phyloP scores from a whole-genome alignment of 257 asterid genomes.

The Solanum ahanhuiri region DNA sequence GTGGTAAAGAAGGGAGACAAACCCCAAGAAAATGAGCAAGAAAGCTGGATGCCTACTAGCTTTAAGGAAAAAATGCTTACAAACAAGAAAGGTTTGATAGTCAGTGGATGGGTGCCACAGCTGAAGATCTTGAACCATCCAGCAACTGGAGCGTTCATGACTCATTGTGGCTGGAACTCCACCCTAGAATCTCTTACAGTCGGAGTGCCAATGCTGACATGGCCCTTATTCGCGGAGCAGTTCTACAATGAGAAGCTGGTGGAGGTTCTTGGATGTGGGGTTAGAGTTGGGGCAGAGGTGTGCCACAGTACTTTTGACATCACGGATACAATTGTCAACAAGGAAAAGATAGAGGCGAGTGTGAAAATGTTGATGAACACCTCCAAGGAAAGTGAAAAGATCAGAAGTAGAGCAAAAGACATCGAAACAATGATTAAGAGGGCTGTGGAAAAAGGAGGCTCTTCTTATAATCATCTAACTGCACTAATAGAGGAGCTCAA shows the following conservation, averaged over 20 bases:
- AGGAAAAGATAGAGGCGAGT: neutral
- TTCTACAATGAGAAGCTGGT: constrained; percentile 19
- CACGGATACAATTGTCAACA: neutral
- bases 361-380: neutral
- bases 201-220: constrained; percentile 23
- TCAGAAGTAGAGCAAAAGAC: neutral
- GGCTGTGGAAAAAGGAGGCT: constrained; percentile 9
- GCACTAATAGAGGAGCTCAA: constrained; percentile 6
- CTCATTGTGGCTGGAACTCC: constrained; percentile 30
- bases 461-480: constrained; percentile 8
- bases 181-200: constrained; percentile 9
- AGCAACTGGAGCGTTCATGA: constrained; percentile 16
- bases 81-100: constrained; percentile 9
- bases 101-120: constrained; percentile 21
- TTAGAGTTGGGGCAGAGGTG: constrained; percentile 7
- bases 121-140: constrained; percentile 10
- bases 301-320: neutral
- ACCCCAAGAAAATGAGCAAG: neutral
- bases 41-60: constrained; percentile 9
- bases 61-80: constrained; percentile 5
- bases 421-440: neutral
- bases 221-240: constrained; percentile 23
- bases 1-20: neutral
- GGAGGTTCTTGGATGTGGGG: constrained; percentile 3
- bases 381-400: constrained; percentile 1